phyloP scores from a whole-genome alignment of 2,329 filamentous ascomycete genomes.

The Botryotinia narcissicola region DNA sequence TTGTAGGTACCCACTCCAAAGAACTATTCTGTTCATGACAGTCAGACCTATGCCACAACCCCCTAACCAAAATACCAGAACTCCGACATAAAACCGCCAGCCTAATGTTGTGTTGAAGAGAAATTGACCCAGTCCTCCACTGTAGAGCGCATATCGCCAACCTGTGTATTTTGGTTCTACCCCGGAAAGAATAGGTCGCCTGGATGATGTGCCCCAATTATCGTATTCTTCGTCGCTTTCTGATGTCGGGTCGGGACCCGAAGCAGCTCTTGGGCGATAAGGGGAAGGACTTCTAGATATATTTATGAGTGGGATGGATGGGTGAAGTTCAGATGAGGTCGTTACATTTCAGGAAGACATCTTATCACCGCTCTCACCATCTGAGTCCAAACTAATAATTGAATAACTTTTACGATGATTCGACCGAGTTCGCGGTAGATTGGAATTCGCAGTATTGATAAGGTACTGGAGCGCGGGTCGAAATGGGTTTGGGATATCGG shows the following conservation, averaged over 20 bases:
- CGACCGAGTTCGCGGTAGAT: constrained; percentile 23
- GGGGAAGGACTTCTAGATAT: constrained; percentile 46
- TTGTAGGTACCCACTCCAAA: constrained; percentile 43
- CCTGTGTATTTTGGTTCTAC: constrained; percentile 31
- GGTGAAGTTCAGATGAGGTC: constrained; percentile 28
- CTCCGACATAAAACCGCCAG: constrained; percentile 48
- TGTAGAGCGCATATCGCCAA: constrained; percentile 40
- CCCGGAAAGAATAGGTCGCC: constrained; percentile 37
- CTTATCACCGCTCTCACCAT: constrained; percentile 26
- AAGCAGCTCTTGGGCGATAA: constrained; percentile 44
- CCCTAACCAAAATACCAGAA: constrained; percentile 49
- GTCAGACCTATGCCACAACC: constrained; percentile 47
- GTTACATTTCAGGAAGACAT: constrained; percentile 31
- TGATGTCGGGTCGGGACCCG: constrained; percentile 36
- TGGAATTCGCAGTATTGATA: constrained; percentile 24
- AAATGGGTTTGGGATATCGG: constrained; percentile 38
- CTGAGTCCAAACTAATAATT: constrained; percentile 33
- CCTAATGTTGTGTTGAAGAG: constrained; percentile 48
- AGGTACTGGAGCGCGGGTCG: constrained; percentile 43
- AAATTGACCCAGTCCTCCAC: constrained; percentile 48
- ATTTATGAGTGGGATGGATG: constrained; percentile 45
- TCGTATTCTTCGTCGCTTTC: constrained; percentile 47
- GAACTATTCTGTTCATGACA: constrained; percentile 51
- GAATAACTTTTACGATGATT: constrained; percentile 31
- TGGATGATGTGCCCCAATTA: constrained; percentile 39